Base-by-base conservation (phyloP, 2,329 filamentous ascomycete genomes). In the Botrytis tulipae region DNA sequence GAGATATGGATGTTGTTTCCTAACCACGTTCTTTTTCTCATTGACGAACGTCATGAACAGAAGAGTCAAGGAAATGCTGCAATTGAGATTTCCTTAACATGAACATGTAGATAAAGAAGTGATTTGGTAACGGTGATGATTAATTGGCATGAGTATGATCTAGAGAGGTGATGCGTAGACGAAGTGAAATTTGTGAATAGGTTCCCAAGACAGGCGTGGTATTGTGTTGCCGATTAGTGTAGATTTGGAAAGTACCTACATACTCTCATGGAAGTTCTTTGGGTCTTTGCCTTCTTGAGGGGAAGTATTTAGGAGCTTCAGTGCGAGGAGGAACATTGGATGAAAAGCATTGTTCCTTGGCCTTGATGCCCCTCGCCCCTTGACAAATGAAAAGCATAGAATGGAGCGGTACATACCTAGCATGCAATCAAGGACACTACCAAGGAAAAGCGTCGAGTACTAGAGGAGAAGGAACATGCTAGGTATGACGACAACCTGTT, bases 1-100 rank as follows among this genome's bases (percentile, higher is more conserved):
- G 1, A 92, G 84, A 76, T 91, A 91, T 71, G 78, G 78, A 69
- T 80, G 79, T 68, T 77, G 79, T 73, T 75, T 77, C 62, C 66
- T 70, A 42, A 74, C 67, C 65, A 73, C 77, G 61, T 66, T 76
- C 71, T 77, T 73, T 67, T 76, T 77, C 75, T 78, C 76, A 72
- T 74, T 72, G 60, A 69, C 40, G 70, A 60, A 71, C 75, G 75
- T 76, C 78, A 79, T 79, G 73, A 75, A 75, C 59, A 66, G 60
- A 35, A 68, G 37, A 70, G 66, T 61, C 61, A 69, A 73, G 81
- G 81, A 76, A 74, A 69, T 46, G 22, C n/a, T 44, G 48, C 32
- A 37, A 54, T 29, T 65, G 69, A 51, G 22, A 18, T 8, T 57
- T 67, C 46, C 42, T 70, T 32, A 63, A 48, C 22, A 60, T 44